Evolutionary conservation across 2,329 filamentous ascomycete species (phyloP).

Genomic region (Dactylella cylindrospora): DNA sequence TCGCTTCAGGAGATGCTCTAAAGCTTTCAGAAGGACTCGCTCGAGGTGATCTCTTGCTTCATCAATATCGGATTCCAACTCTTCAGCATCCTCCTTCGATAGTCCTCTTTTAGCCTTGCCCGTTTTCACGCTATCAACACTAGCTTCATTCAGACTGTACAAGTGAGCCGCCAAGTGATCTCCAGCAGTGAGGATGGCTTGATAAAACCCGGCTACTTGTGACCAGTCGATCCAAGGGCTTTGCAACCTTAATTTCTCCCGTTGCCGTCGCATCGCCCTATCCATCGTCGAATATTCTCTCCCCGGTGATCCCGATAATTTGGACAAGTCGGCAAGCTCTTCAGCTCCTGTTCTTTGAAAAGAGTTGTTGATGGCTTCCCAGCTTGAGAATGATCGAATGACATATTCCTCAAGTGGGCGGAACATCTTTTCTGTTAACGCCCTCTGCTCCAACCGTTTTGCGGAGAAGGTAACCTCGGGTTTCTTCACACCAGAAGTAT

Average conservation of each 20-base stretch:
- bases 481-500: constrained; percentile 8
- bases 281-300: constrained; percentile 28
- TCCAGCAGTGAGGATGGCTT: constrained; percentile 65
- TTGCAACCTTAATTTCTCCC: constrained; percentile 50
- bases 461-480: constrained; percentile 51
- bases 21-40: constrained; percentile 71
- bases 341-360: constrained; percentile 52
- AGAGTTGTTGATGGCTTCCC: constrained; percentile 72
- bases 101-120: constrained; percentile 55
- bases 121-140: constrained; percentile 57
- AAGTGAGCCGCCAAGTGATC: constrained; percentile 31
- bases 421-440: constrained; percentile 56
- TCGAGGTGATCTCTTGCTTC: constrained; percentile 71
- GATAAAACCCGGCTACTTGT: constrained; percentile 72
- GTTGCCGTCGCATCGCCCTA: constrained; percentile 46
- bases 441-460: constrained; percentile 57
- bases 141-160: constrained; percentile 18
- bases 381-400: constrained; percentile 66
- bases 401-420: constrained; percentile 77
- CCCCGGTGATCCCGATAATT: constrained; percentile 49
- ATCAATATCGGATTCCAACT: constrained; percentile 54
- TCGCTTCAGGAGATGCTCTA: constrained; percentile 75
- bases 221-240: constrained; percentile 67
- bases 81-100: constrained; percentile 31
- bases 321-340: constrained; percentile 42